These are phyloP conservation scores for Cryptococcus sp. DNA, from an alignment of 1,284 basidiomycete species.

Conservation along the genomic window DNA sequence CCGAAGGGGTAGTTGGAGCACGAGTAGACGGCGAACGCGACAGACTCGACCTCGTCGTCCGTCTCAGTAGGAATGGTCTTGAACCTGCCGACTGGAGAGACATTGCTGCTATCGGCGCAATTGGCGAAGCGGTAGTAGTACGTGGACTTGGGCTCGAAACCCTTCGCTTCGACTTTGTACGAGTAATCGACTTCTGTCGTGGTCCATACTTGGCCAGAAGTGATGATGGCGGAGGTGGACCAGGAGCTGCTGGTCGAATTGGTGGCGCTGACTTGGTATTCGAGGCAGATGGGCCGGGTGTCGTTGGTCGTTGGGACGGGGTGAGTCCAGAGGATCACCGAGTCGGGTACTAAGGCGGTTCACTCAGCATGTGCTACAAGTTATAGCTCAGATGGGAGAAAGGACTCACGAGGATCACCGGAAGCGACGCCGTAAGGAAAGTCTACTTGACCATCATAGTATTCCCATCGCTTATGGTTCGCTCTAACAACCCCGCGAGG, in stretches of 20 bases:
- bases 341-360: slow-evolving; percentile 57
- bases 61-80: slow-evolving; percentile 19
- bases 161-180: slow-evolving; percentile 28
- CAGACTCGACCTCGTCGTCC: slow-evolving; percentile 18
- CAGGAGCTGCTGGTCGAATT: slow-evolving; percentile 1
- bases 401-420: slow-evolving; percentile 21
- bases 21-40: slow-evolving; percentile 23
- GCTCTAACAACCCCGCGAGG: slow-evolving; percentile 1
- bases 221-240: slow-evolving; percentile 1
- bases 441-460: slow-evolving; percentile 22
- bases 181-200: slow-evolving; percentile 20
- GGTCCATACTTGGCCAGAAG: slow-evolving; percentile 19
- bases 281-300: slow-evolving; percentile 11
- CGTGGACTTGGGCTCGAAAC: slow-evolving; percentile 19
- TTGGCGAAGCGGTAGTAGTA: slow-evolving; percentile 31
- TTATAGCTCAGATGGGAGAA: no score
- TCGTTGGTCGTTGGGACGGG: slow-evolving; percentile 23
- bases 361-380: slow-evolving; percentile 6
- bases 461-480: slow-evolving; percentile 25
- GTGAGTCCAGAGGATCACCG: slow-evolving; percentile 33
- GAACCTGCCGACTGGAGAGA: slow-evolving; percentile 17
- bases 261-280: slow-evolving; percentile 8
- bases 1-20: slow-evolving; percentile 52
- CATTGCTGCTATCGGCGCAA: slow-evolving; percentile 22
- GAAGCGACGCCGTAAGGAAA: slow-evolving; percentile 29